Conservation (phyloP, 257 asterid species). For the Solanum sitiens region DNA sequence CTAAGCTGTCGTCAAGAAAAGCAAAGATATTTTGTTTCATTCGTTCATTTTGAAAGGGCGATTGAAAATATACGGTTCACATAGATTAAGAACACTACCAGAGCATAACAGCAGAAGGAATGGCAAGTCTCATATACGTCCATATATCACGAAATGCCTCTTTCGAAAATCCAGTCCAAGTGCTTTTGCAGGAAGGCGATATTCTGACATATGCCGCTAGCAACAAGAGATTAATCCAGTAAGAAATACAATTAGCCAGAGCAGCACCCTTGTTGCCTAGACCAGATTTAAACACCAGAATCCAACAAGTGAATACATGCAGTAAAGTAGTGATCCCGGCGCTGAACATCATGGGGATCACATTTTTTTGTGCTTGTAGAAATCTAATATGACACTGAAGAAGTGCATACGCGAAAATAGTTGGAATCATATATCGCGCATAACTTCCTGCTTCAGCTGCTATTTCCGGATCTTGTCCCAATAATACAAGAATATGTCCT, state of each 20-base stretch:
- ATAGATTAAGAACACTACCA: constrained; percentile 17
- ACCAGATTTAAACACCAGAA: background rate
- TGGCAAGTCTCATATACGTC: constrained; percentile 41
- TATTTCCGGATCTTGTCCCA: background rate
- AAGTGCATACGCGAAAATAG: background rate
- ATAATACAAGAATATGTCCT: background rate
- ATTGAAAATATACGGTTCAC: background rate
- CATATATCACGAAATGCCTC: constrained; percentile 41
- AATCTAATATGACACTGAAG: background rate
- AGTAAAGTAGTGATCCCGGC: background rate
- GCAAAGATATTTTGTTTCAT: background rate
- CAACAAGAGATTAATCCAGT: background rate
- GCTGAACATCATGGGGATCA: background rate
- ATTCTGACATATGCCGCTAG: background rate
- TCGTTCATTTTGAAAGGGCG: background rate
- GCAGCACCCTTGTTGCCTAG: background rate
- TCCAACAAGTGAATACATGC: background rate
- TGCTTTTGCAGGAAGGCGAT: background rate
- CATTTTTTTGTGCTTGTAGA: background rate
- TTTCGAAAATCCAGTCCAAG: constrained; percentile 45
- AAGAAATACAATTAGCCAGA: background rate
- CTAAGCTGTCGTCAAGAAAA: constrained; percentile 30
- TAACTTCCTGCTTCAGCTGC: background rate
- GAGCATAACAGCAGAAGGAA: constrained; percentile 60
- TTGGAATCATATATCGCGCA: background rate